Percentiles rank a stretch among this genome's conserved stretches.
Conservation (phyloP, 768 basidiomycete genomes). For the Tephrocybe sp. region DNA sequence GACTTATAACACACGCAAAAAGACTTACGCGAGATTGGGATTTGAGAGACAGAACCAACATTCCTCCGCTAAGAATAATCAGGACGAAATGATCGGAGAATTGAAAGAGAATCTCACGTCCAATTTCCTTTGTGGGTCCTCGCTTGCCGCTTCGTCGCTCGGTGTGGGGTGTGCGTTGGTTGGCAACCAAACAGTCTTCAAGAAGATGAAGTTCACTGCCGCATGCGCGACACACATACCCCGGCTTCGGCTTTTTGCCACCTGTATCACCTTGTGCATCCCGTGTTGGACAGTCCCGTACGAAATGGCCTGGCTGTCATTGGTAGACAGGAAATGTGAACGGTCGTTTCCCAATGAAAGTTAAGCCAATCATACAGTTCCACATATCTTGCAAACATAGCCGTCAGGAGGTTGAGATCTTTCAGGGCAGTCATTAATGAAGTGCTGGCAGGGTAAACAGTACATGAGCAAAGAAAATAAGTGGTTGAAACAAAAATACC, state of each 20-base stretch:
- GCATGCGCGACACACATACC: constrained; percentile 91
- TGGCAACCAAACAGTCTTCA: constrained; percentile 79
- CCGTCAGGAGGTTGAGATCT: constrained; percentile 74
- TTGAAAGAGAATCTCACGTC: constrained; percentile 50
- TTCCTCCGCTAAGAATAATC: constrained; percentile 62
- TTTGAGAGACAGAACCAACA: constrained; percentile 99
- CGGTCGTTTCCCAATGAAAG: neutral
- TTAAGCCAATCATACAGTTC: constrained; percentile 44
- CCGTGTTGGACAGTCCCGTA: constrained; percentile 85
- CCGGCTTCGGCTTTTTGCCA: constrained; percentile 75
- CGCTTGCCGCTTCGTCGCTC: constrained; percentile 44
- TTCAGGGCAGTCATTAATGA: constrained; percentile 73
- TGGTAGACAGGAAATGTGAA: too few species aligned
- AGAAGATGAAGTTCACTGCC: constrained; percentile 84
- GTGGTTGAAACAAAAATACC: constrained; percentile 35
- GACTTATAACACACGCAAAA: neutral
- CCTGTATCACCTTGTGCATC: constrained; percentile 80
- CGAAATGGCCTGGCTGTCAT: constrained; percentile 75
- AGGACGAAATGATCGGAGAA: constrained; percentile 2
- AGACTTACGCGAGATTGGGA: constrained; percentile 77
- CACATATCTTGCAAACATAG: constrained; percentile 87
- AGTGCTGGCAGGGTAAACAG: constrained; percentile 48
- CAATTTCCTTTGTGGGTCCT: constrained; percentile 73
- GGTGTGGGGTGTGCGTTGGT: constrained; percentile 40
- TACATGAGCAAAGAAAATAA: constrained; percentile 2